Evolutionary conservation across 2,329 filamentous ascomycete species (phyloP).

Genomic region (Trichoderma polysporum): DNA sequence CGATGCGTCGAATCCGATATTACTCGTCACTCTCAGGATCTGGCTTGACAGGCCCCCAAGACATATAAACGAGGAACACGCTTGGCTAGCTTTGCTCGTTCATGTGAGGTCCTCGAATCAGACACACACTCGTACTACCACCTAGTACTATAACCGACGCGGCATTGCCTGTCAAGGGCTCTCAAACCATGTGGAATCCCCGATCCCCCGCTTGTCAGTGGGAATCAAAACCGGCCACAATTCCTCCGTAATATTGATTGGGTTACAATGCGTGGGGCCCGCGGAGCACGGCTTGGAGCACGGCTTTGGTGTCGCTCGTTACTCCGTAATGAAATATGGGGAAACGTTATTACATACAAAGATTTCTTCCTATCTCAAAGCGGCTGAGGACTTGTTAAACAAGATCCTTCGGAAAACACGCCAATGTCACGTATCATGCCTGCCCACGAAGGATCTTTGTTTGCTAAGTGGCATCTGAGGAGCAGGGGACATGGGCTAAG

Average conservation of each 20-base stretch:
- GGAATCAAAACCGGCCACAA: neutral
- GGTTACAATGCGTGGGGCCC: conserved; percentile 1
- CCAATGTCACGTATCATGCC: neutral
- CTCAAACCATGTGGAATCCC: conserved; percentile 7
- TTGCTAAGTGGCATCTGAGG: neutral
- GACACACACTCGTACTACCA: neutral
- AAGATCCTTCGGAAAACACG: neutral
- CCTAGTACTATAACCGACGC: neutral
- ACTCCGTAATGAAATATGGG: neutral
- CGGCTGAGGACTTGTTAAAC: neutral
- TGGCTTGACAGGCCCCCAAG: neutral
- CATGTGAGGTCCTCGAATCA: neutral
- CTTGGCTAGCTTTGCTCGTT: neutral
- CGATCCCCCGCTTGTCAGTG: neutral
- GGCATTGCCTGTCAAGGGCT: neutral
- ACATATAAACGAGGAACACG: neutral
- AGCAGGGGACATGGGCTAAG: neutral
- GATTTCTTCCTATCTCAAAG: neutral
- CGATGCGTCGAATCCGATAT: neutral
- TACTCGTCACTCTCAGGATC: neutral
- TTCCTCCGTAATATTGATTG: neutral
- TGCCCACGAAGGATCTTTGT: neutral
- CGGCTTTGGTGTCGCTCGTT: neutral
- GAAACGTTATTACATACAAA: neutral
- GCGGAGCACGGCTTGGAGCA: neutral